Base-by-base conservation (phyloP, 306 rosid species). In the Trifolium pratense region DNA sequence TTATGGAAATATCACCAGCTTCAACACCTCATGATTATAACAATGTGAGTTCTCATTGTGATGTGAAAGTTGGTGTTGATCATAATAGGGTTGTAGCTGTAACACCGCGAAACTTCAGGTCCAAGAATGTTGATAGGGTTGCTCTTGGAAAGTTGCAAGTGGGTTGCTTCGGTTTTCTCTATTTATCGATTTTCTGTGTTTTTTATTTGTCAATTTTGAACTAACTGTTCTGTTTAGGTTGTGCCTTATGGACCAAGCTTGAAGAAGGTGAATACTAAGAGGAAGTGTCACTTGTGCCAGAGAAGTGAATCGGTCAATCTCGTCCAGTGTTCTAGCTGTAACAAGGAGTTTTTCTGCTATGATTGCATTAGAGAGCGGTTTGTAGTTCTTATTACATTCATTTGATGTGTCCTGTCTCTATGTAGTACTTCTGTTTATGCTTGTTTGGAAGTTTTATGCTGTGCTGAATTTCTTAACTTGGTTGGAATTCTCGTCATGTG, bases 331-430 rank as follows among this genome's bases (percentile, higher is more conserved):
- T 87, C 87, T 2, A 88, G 93, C 81, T 95, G 99, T 84, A 87
- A 82, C 74, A 90, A 86, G 67, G 87, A 86, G 48, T 87, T 87
- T 70, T 95, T 91, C 81, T 95, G 99, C 84, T 23, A 74, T 86
- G 87, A 83, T 74, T 95, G 99, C 89, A 76, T 91, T 68, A 88
- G 83, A 88, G 92, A 91, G 16, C 82, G 96, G 99, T 95, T 76
- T 60, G 87, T 89, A 61, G 32, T 76, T 51, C 80, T 85, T 70
- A 31, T 85, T 70, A 31, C 17, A 29, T 78, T 81, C 64, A 18
- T 39, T 58, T 52, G n/a, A 15, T 8, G 71, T 49, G 29, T 39
- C 20, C 15, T 75, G 52, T 20, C 9, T 58, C 45, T 71, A 1
- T 56, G 7, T 36, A 36, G 39, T 11, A 9, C 32, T 29, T 5